Evolutionary conservation across 2,329 filamentous ascomycete species (phyloP), one percentile per base, ranked within the genome.

Genomic region (Phialemoniopsis sp.): DNA sequence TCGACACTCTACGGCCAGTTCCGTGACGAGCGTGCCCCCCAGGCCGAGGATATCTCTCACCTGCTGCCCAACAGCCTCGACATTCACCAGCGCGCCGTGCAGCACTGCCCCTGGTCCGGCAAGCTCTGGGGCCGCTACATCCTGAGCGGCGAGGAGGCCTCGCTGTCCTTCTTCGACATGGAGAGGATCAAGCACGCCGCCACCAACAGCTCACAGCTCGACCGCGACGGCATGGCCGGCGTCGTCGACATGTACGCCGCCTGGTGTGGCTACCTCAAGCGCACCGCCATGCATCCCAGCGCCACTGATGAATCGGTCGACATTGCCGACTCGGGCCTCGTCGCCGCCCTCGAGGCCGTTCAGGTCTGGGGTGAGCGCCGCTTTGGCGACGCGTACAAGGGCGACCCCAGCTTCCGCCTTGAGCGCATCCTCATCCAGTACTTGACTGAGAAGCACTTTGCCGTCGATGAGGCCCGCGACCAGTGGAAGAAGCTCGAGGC

Each of bases 361-460:
- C 78, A 85, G 40, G 78, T 90, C 36, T 89, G 88, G 44, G 85
- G 85, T 48, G 84, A 85, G 61, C 68, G 78, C 43, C 77, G 87
- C 16, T 87, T 90, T 53, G 88, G 85, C 40, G 70, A 76, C 13
- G 78, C 78, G 2, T 95, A 89, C 58, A 77, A 85, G 47, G 89
- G 89, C n/a, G 91, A 98, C 56, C 87, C 89, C 1, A 78, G 85
- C 34, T 97, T 89, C 59, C 84, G 90, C 10, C 76, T 97, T 5
- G 89, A 97, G 60, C 83, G 88, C 39, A 94, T 96, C 40, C 85
- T 93, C 47, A 91, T 96, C 51, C 89, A 94, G 56, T 95, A 91
- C 56, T 73, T 94, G 36, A 90, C 87, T 4, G 87, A 95, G 58
- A 88, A 86, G 50, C 89, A 88, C 48, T 82, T 82, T 18, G 84